Evolutionary conservation across 208 protist species (phyloP), one percentile per base, ranked within the genome.

Genomic region (Wallacemonas sp.): DNA sequence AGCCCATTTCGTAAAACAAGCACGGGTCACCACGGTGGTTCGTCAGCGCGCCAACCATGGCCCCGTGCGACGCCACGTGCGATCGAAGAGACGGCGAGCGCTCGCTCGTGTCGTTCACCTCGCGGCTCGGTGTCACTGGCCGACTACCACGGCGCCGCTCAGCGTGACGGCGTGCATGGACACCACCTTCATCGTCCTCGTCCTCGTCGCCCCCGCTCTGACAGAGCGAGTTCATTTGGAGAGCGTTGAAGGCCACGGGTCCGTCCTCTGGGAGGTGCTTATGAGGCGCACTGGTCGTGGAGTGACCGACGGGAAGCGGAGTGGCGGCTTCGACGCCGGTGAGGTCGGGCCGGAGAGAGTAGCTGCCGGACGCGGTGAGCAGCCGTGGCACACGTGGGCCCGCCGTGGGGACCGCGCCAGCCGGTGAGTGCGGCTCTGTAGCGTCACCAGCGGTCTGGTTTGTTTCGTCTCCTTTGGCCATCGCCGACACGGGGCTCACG

Each of bases 171-270:
- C n/a, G n/a, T n/a, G n/a, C n/a, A n/a, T 38, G 9, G 34, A 38
- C 34, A n/a, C 10, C 41, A 19, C 41, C 41, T 12, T 26, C 41
- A 6, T 12, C 41, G 41, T 46, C 41, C 5, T 19, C 41, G 41
- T 6, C 17, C 10, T 19, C 29, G 29, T 37, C 29, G n/a, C 8
- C 15, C 10, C 24, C 10, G 30, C 32, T 39, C 32, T 57, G 50
- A 19, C 50, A 34, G 30, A 68, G 53, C 15, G 52, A 34, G 2
- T 50, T 46, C 19, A 71, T 38, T 38, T 71, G 66, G 1, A 71
- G 66, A 5, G 66, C 66, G 66, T 63, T 46, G 46, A 63, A 71
- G 33, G 55, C 50, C 21, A 33, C 44, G 2, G 30, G 27, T 3
- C 19, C 22, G 5, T 60, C 27, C 2, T 52, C 33, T n/a, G 52